Conservation (phyloP, 345 rosid species). For the Arabis hirsuta region DNA sequence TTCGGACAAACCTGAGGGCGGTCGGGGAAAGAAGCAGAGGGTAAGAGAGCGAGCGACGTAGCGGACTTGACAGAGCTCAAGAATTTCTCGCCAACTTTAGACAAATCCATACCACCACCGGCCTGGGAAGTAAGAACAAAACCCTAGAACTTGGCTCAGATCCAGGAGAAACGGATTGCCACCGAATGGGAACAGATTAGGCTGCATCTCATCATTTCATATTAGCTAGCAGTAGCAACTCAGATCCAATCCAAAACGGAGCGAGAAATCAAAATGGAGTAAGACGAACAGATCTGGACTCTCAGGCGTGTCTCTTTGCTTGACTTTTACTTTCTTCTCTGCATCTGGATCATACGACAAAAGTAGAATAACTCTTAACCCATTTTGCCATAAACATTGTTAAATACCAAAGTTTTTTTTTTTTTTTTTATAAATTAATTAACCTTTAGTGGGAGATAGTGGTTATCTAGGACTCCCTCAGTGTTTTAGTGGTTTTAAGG, state of each 20-base stretch:
- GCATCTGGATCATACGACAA: too few relatives aligned
- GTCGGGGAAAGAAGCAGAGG: conserved; percentile 60
- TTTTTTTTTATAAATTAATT: too few relatives aligned
- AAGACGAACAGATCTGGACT: too few relatives aligned
- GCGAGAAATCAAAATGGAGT: too few relatives aligned
- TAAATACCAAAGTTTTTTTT: too few relatives aligned
- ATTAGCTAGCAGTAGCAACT: not conserved
- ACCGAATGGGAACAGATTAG: conserved; percentile 72
- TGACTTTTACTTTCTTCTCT: too few relatives aligned
- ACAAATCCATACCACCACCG: conserved; percentile 78
- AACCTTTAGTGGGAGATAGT: too few relatives aligned
- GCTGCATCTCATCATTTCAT: conserved; percentile 75
- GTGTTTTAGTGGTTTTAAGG: too few relatives aligned
- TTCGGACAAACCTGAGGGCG: conserved; percentile 68
- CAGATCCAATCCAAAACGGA: not conserved
- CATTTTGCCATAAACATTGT: too few relatives aligned
- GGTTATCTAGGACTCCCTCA: too few relatives aligned
- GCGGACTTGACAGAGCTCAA: conserved; percentile 95
- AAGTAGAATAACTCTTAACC: too few relatives aligned
- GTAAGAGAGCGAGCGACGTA: conserved; percentile 86
- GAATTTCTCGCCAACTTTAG: conserved; percentile 89
- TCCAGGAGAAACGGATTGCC: conserved; percentile 70
- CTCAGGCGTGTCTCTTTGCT: too few relatives aligned
- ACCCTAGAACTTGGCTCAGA: conserved; percentile 68
- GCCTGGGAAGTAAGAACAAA: conserved; percentile 88